phyloP scores from a whole-genome alignment of 441 rosid genomes.

The Macaranga tanarius region DNA sequence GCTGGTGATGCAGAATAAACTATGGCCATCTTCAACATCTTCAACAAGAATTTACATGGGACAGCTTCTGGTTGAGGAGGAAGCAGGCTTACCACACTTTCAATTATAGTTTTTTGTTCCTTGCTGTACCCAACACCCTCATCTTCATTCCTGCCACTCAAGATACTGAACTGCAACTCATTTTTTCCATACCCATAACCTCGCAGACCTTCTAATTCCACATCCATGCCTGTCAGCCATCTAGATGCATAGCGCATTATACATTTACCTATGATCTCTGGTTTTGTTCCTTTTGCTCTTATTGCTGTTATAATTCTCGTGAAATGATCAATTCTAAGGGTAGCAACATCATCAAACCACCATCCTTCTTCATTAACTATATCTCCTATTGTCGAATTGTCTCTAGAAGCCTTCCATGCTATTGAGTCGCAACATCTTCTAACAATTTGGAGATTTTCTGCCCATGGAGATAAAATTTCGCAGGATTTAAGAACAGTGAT shows the following conservation, averaged over 20 bases:
- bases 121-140: conserved; percentile 36
- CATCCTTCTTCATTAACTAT: conserved; percentile 36
- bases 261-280: conserved; percentile 53
- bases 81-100: conserved; percentile 67
- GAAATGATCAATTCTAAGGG: conserved; percentile 61
- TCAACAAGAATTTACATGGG: conserved; percentile 65
- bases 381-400: conserved; percentile 33
- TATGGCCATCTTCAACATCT: conserved; percentile 63
- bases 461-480: conserved; percentile 69
- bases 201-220: conserved; percentile 61
- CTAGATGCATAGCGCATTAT: conserved; percentile 62
- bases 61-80: conserved; percentile 61
- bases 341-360: conserved; percentile 58
- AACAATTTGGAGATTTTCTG: conserved; percentile 75
- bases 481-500: conserved; percentile 66
- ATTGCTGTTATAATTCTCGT: conserved; percentile 61
- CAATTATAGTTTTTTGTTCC: conserved; percentile 57
- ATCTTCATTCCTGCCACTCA: conserved; percentile 38
- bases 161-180: conserved; percentile 57
- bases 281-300: conserved; percentile 51
- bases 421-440: conserved; percentile 80
- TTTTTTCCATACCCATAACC: conserved; percentile 57
- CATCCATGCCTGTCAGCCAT: conserved; percentile 50
- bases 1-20: conserved; percentile 70
- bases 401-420: conserved; percentile 67